phyloP scores from a whole-genome alignment of 495 filamentous ascomycete genomes.

The Aspergillus homomorphus region DNA sequence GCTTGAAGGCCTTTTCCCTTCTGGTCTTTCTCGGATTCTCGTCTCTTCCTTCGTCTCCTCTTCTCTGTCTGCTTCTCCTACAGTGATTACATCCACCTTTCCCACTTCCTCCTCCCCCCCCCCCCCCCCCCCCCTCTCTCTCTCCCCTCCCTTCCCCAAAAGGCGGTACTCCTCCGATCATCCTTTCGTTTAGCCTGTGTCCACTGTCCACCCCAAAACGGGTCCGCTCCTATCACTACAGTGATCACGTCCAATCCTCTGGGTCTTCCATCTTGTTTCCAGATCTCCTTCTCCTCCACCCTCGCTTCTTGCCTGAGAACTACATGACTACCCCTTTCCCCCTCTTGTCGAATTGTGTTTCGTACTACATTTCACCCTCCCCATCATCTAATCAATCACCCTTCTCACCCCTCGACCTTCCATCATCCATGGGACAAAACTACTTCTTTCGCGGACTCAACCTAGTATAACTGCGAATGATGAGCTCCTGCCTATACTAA shows the following conservation, averaged over 20 bases:
- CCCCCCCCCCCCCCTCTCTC: slow-evolving; percentile 15
- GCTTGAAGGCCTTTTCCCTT: too few relatives aligned
- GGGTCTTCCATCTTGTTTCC: slow-evolving; percentile 37
- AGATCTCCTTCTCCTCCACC: slow-evolving; percentile 31
- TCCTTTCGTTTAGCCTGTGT: slow-evolving; percentile 23
- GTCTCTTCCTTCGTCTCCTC: too few relatives aligned
- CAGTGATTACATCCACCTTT: too few relatives aligned
- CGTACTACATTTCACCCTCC: slow-evolving; percentile 1
- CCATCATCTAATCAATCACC: slow-evolving; percentile 11
- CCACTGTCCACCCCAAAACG: slow-evolving; percentile 31
- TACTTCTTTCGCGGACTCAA: slow-evolving; percentile 13
- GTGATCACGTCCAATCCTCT: slow-evolving; percentile 39
- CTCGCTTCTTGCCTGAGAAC: slow-evolving; percentile 26
- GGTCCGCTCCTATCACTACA: slow-evolving; percentile 40
- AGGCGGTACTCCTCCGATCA: slow-evolving; percentile 30
- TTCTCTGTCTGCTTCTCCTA: too few relatives aligned
- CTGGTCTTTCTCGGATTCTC: too few relatives aligned
- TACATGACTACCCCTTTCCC: slow-evolving; percentile 28
- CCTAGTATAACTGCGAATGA: slow-evolving; percentile 22
- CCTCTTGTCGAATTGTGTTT: slow-evolving; percentile 17
- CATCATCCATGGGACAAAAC: slow-evolving; percentile 20
- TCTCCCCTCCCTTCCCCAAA: slow-evolving; percentile 10
- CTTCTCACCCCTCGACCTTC: slow-evolving; percentile 6
- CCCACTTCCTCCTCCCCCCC: background rate
- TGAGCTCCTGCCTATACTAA: slow-evolving; percentile 23